phyloP scores from a whole-genome alignment of 225 moss, liverwort and hornwort genomes.

The Ulota crispa region DNA sequence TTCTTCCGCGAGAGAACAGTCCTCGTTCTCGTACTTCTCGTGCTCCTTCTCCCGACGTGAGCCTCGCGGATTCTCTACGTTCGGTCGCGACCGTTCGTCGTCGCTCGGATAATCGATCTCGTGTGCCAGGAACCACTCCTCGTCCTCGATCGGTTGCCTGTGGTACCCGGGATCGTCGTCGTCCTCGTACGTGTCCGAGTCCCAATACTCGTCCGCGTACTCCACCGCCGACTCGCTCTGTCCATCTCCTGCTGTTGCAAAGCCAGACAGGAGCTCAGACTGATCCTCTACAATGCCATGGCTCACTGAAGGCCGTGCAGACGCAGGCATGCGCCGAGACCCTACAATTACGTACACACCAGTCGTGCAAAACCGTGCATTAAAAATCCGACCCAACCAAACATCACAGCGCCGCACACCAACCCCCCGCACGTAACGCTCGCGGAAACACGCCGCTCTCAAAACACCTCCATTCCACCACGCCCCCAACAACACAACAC shows the following conservation, averaged over 20 bases:
- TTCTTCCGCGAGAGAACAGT: conserved; percentile 79
- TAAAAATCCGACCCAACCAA: conserved; percentile 25
- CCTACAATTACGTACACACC: conserved; percentile 51
- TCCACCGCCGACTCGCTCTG: conserved; percentile 90
- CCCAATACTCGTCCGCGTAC: conserved; percentile 91
- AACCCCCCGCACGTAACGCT: conserved; percentile 8
- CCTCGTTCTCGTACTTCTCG: conserved; percentile 93
- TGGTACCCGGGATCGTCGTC: conserved; percentile 98
- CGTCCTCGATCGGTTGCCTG: conserved; percentile 90
- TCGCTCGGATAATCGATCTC: conserved; percentile 95
- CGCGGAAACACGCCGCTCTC: conserved; percentile 1
- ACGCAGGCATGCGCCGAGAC: conserved; percentile 57
- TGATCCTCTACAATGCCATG: conserved; percentile 85
- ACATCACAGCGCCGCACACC: background rate
- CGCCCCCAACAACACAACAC: conserved; percentile 14
- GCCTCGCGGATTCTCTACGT: conserved; percentile 50
- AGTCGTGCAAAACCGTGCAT: conserved; percentile 30
- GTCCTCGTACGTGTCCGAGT: conserved; percentile 96
- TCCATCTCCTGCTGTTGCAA: conserved; percentile 89
- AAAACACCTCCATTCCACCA: conserved; percentile 9
- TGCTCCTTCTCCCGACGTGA: conserved; percentile 72
- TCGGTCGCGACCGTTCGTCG: conserved; percentile 87
- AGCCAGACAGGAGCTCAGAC: conserved; percentile 87
- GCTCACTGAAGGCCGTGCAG: conserved; percentile 65
- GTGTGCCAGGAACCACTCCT: conserved; percentile 97